These are phyloP conservation scores for Talaromyces sp. DNA, from an alignment of 2,329 filamentous ascomycete genomes.

Conservation along the genomic window DNA sequence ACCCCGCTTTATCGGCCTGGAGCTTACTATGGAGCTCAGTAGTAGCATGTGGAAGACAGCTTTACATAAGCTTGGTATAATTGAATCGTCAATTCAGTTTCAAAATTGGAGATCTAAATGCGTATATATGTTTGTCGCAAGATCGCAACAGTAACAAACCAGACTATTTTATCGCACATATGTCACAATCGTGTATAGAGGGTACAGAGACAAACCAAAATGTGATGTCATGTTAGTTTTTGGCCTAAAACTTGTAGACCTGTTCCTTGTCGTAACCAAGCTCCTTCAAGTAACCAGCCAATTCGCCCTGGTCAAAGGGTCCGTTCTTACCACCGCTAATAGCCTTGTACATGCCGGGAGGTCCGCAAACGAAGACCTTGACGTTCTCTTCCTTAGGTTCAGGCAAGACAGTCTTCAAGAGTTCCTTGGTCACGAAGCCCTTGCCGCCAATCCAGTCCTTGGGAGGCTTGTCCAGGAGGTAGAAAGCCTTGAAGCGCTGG, in stretches of 20 bases:
- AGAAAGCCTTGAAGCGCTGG: slow-evolving; percentile 91
- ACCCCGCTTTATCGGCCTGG: background rate
- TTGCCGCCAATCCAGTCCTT: slow-evolving; percentile 72
- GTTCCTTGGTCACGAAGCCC: slow-evolving; percentile 83
- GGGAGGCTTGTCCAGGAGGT: slow-evolving; percentile 81
- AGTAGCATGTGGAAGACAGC: background rate
- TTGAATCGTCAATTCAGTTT: background rate
- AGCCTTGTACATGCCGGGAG: slow-evolving; percentile 88
- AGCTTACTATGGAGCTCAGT: background rate
- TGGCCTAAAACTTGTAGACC: slow-evolving; percentile 83
- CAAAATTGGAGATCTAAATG: background rate
- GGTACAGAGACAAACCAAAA: background rate
- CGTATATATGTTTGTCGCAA: background rate
- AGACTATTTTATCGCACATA: background rate
- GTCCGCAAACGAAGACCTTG: slow-evolving; percentile 95
- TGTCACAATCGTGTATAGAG: background rate
- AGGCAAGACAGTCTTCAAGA: slow-evolving; percentile 90
- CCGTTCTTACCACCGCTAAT: slow-evolving; percentile 86
- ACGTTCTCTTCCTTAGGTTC: slow-evolving; percentile 88
- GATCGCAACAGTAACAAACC: background rate
- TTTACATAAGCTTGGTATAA: too few relatives aligned
- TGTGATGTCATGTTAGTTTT: background rate
- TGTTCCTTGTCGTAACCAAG: slow-evolving; percentile 82
- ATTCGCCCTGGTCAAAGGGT: slow-evolving; percentile 90
- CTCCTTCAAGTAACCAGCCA: slow-evolving; percentile 76